Base-by-base conservation (phyloP, 192 early-diverging fungal species). In the Mortierella alpina region DNA sequence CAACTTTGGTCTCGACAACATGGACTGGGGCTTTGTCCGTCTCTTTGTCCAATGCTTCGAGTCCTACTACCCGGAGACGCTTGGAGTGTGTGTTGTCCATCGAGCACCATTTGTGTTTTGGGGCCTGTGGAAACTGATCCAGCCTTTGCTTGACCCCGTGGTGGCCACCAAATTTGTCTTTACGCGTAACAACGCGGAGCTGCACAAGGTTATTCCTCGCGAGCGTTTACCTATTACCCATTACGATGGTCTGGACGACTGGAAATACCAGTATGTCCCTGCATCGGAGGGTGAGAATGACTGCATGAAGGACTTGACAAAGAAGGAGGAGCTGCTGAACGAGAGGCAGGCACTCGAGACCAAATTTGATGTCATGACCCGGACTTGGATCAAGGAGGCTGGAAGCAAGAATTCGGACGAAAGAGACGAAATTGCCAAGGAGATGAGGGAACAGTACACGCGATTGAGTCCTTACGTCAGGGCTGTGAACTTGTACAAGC, bases 31-130 rank as follows among this genome's bases (percentile, higher is more conserved):
- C 22, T 80, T 80, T 59, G 88, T 95, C 65, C 91, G 92, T 69
- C 92, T 96, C 46, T 88, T 96, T 23, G 72, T 96, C 46, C 84
- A 86, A 59, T 93, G 90, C 82, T 90, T 97, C 70, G 92, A 97
- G 82, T 89, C 91, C 54, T 96, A 95, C 83, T 98, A 97, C 75
- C 96, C 96, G 3, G 96, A 98, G 74, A 92, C 89, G 15, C 88
- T 98, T 7, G 96, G 95, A 46, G 77, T 88, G 8, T 90, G 91
- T 48, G 85, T 96, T 9, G 90, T 98, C 49, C 93, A 97, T 77
- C 90, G 91, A 63, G 95, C 96, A 1, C 95, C 96, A 39, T 97
- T 95, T 92, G 86, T 97, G 46, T 97, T 97, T 76, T 85, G 89
- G 66, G 90, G 90, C 56, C 84, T 95, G 59, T 98, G 96, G 96